Percentiles rank a stretch among this genome's conserved stretches.
Conservation (phyloP, 257 asterid genomes). For the Linderniella brevidens region DNA sequence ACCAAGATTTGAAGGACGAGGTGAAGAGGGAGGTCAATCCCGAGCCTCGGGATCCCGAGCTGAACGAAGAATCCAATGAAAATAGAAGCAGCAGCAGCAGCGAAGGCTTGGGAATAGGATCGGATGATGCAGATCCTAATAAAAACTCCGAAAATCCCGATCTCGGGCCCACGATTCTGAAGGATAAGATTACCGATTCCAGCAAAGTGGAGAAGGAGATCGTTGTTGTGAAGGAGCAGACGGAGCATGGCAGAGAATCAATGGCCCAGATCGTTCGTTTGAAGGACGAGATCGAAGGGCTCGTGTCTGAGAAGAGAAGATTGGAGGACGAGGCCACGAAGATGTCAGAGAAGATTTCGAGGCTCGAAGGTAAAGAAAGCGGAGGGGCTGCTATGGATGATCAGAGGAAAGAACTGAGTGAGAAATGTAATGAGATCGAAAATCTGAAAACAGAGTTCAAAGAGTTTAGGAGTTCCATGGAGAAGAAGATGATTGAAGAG, state of each 20-base stretch:
- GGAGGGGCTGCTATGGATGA: too few relatives aligned
- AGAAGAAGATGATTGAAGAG: conserved; percentile 13
- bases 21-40: conserved; percentile 19
- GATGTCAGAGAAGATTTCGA: conserved; percentile 18
- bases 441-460: conserved; percentile 18
- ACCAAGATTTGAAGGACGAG: conserved; percentile 37
- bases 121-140: too few relatives aligned
- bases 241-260: conserved; percentile 10
- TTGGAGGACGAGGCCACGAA: conserved; percentile 17
- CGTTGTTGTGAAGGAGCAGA: too few relatives aligned
- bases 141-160: conserved; percentile 8
- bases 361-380: conserved; percentile 3
- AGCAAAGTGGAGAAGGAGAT: conserved; percentile 15
- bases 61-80: conserved; percentile 20
- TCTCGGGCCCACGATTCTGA: conserved; percentile 31
- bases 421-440: conserved; percentile 21
- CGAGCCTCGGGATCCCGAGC: conserved; percentile 12
- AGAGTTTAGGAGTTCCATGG: conserved; percentile 6
- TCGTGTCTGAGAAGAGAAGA: conserved; percentile 6
- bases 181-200: conserved; percentile 41
- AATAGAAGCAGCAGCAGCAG: too few relatives aligned
- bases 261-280: conserved; percentile 26
- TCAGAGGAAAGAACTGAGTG: conserved; percentile 17
- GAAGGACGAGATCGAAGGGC: conserved; percentile 26
- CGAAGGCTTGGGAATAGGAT: too few relatives aligned